Conservation (phyloP, 805 yeast genomes). For the Spathaspora sp. region DNA sequence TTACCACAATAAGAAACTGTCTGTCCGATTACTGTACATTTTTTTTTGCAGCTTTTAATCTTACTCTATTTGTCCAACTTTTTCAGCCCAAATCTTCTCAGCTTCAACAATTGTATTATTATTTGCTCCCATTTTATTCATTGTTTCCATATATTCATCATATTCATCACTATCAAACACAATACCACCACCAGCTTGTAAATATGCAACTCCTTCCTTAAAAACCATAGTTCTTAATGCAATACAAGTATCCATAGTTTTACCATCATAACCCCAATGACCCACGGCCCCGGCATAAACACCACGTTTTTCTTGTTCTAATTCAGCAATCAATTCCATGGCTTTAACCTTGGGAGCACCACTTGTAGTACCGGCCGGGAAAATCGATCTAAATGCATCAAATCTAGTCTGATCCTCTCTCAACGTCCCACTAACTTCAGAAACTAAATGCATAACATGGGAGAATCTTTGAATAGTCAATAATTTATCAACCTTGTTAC, state of each 20-base stretch:
- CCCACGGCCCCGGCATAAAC: slow-evolving; percentile 99
- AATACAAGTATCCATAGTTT: slow-evolving; percentile 94
- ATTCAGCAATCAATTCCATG: slow-evolving; percentile 88
- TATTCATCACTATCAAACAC: slow-evolving; percentile 92
- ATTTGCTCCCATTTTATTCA: slow-evolving; percentile 96
- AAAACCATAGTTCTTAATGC: slow-evolving; percentile 96
- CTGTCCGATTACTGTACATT: background rate
- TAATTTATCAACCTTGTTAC: slow-evolving; percentile 84
- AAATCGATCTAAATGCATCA: slow-evolving; percentile 95
- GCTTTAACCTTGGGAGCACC: slow-evolving; percentile 98
- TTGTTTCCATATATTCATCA: slow-evolving; percentile 93
- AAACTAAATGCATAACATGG: slow-evolving; percentile 95
- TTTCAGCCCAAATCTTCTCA: slow-evolving; percentile 69
- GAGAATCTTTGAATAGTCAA: slow-evolving; percentile 90
- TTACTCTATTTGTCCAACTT: slow-evolving; percentile 19
- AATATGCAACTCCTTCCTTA: slow-evolving; percentile 83
- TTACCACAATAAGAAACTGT: background rate
- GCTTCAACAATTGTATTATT: slow-evolving; percentile 89
- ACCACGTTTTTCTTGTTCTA: slow-evolving; percentile 91
- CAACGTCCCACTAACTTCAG: slow-evolving; percentile 90
- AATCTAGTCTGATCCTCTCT: slow-evolving; percentile 82
- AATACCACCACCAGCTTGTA: slow-evolving; percentile 99
- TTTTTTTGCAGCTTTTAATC: background rate
- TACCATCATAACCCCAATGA: slow-evolving; percentile 94
- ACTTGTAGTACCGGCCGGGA: slow-evolving; percentile 98